Evolutionary conservation across 768 basidiomycete species (phyloP).

Genomic region (Lentinula raphanica): DNA sequence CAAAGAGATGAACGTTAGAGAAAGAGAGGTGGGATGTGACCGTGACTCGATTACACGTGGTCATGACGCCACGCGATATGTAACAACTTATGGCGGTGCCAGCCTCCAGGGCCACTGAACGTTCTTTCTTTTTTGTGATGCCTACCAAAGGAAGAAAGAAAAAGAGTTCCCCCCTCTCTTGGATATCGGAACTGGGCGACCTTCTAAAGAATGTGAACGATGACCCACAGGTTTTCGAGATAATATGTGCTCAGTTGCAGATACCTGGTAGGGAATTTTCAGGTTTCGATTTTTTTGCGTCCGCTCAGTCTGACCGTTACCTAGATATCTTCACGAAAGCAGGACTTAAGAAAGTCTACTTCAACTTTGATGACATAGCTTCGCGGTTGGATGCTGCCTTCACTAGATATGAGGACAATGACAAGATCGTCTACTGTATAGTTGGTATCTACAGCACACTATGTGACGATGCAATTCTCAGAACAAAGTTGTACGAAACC

Average conservation of each 20-base stretch:
- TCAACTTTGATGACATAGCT: constrained; percentile 49
- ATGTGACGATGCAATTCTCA: constrained; percentile 53
- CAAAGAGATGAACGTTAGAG: too few species aligned
- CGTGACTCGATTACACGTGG: not conserved
- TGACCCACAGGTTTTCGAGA: not conserved
- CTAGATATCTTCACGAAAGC: not conserved
- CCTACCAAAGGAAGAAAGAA: not conserved
- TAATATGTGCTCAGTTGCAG: not conserved
- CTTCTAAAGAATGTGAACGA: not conserved
- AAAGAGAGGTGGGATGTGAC: not conserved
- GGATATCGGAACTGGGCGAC: not conserved
- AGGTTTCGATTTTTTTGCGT: too few species aligned
- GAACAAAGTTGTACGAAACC: constrained; percentile 55
- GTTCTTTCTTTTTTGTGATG: too few species aligned
- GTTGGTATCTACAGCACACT: constrained; percentile 60
- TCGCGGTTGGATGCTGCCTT: constrained; percentile 46
- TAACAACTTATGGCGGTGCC: too few species aligned
- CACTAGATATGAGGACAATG: constrained; percentile 33
- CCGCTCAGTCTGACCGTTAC: too few species aligned
- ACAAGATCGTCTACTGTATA: constrained; percentile 48
- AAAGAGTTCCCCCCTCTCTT: not conserved
- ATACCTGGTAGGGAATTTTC: not conserved
- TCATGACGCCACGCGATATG: not conserved
- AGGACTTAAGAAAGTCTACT: constrained; percentile 52
- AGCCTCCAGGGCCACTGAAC: too few species aligned